Evolutionary conservation across 2,329 filamentous ascomycete species (phyloP).

Genomic region (Pseudogymnoascus sp.): DNA sequence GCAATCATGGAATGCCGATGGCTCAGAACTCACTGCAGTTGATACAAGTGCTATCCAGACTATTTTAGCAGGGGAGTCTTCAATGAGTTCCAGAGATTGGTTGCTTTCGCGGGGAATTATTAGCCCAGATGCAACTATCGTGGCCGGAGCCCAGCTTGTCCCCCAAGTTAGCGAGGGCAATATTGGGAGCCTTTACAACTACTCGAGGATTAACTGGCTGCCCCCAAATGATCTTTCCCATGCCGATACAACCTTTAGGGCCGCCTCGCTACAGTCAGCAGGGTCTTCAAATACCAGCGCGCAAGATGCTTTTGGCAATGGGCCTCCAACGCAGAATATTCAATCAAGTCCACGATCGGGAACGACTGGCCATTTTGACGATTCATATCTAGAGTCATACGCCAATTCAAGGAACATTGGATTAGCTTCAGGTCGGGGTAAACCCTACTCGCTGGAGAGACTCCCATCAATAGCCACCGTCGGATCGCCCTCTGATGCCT

Average conservation of each 20-base stretch:
- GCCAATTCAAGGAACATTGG: background rate
- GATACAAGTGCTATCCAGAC: background rate
- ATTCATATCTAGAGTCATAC: background rate
- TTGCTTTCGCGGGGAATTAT: background rate
- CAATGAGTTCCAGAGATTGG: background rate
- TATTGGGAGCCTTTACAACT: conserved; percentile 11
- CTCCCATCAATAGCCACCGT: background rate
- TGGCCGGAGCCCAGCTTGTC: conserved; percentile 7
- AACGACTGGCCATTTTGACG: background rate
- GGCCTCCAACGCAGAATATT: background rate
- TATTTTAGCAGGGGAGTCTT: background rate
- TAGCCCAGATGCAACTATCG: conserved; percentile 2
- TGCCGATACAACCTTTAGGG: background rate
- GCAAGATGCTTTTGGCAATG: background rate
- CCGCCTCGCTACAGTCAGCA: background rate
- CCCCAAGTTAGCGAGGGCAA: conserved; percentile 11
- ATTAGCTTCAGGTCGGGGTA: background rate
- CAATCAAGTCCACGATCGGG: background rate
- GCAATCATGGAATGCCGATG: conserved; percentile 9
- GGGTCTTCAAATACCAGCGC: background rate
- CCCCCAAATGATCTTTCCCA: background rate
- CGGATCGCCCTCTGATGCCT: conserved; percentile 1
- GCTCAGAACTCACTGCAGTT: background rate
- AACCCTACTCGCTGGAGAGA: background rate
- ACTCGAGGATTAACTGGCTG: conserved; percentile 11